Evolutionary conservation across 306 rosid genomes (phyloP).

Genomic region (peach (Prunus persica)): DNA sequence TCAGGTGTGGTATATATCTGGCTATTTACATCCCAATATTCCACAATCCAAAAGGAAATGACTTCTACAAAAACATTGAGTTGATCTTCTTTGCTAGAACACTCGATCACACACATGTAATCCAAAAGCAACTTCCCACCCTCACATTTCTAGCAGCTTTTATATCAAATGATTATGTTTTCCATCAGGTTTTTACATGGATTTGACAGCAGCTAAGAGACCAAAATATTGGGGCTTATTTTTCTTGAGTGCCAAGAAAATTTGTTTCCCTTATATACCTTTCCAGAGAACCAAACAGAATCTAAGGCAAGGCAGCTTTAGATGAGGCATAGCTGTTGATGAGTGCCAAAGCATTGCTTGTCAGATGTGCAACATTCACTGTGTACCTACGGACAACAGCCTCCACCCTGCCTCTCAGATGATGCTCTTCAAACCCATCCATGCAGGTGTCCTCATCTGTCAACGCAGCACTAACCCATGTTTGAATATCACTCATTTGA

Average conservation of each 20-base stretch:
- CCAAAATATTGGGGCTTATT: not conserved
- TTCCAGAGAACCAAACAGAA: slow-evolving; percentile 2
- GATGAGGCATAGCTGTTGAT: slow-evolving; percentile 37
- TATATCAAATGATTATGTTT: too few relatives aligned
- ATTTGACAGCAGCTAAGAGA: too few relatives aligned
- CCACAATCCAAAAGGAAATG: not conserved
- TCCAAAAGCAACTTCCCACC: not conserved
- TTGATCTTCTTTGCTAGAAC: not conserved
- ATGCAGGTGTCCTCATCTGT: slow-evolving; percentile 43
- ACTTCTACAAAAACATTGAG: not conserved
- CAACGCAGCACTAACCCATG: slow-evolving; percentile 47
- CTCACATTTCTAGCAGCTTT: too few relatives aligned
- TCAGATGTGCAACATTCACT: slow-evolving; percentile 29
- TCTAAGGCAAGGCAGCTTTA: not conserved
- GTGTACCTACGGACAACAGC: slow-evolving; percentile 17
- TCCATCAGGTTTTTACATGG: too few relatives aligned
- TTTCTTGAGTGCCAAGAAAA: not conserved
- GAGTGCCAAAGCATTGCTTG: slow-evolving; percentile 44
- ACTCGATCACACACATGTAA: not conserved
- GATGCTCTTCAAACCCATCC: slow-evolving; percentile 30
- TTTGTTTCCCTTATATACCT: not conserved
- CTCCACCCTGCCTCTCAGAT: slow-evolving; percentile 16
- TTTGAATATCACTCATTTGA: slow-evolving; percentile 35
- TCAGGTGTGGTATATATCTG: not conserved
- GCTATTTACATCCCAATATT: not conserved